Evolutionary conservation across 2,329 filamentous ascomycete species (phyloP).

Genomic region (Falciphora oryzae): DNA sequence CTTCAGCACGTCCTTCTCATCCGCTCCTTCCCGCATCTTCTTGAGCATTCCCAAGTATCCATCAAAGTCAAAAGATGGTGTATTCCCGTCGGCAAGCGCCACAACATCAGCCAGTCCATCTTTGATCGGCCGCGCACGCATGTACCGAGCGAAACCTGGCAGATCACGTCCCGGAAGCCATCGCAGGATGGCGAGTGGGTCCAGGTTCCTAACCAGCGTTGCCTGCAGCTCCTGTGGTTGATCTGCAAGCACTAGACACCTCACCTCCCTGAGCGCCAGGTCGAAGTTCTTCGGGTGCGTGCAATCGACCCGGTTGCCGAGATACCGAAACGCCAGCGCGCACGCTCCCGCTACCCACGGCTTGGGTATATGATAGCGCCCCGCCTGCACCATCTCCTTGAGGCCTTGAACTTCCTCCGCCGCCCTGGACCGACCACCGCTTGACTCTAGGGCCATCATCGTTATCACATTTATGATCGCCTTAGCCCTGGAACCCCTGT

Average conservation of each 20-base stretch:
- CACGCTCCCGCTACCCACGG: constrained; percentile 6
- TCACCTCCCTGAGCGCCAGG: constrained; percentile 6
- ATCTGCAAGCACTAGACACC: constrained; percentile 3
- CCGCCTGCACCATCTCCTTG: constrained; percentile 7
- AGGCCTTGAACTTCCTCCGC: constrained; percentile 3
- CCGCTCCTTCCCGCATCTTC: constrained; percentile 8
- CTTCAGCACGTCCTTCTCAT: constrained; percentile 7
- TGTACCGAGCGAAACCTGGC: background rate
- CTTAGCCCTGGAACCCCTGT: constrained; percentile 54
- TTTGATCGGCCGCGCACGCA: constrained; percentile 6
- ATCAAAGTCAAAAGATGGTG: constrained; percentile 10
- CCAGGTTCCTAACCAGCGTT: constrained; percentile 2
- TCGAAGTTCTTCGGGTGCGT: constrained; percentile 2
- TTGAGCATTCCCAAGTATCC: constrained; percentile 9
- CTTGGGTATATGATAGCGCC: constrained; percentile 5
- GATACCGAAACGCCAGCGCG: constrained; percentile 6
- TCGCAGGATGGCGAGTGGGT: constrained; percentile 3
- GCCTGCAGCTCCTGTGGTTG: constrained; percentile 6
- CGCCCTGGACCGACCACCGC: background rate
- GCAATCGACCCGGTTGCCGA: constrained; percentile 6
- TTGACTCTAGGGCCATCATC: constrained; percentile 26
- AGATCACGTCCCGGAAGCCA: constrained; percentile 5
- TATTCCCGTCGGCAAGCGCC: background rate
- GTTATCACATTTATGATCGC: constrained; percentile 69
- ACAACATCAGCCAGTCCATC: constrained; percentile 5